Evolutionary conservation across 805 yeast genomes (phyloP), one percentile per base, ranked within the genome.

Genomic region (Cyberlindnera galapagoensis): DNA sequence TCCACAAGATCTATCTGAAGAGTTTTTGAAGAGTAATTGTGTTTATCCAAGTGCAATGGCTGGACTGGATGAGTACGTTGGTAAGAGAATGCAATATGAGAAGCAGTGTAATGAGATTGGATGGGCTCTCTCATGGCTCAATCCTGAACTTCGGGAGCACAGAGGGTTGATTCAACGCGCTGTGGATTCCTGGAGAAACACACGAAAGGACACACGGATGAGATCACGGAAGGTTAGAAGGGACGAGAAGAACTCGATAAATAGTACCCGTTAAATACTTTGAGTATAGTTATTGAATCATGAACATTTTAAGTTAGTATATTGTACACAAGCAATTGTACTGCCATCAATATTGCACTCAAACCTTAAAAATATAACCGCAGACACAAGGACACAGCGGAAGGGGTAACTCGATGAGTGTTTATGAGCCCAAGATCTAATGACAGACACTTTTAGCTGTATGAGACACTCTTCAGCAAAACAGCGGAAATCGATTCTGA

Each of bases 161-260:
- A 54, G 71, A 18, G 75, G 75, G 1, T 47, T 70, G 11, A 59
- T 67, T 11, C 75, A 69, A 42, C 54, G 74, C 19, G 74, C 75
- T 1, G 75, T 69, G 11, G 75, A 69, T 38, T 54, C 65, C 6
- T 70, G 71, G 71, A 56, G 75, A 40, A 69, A 69, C 46, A 60
- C 71, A 5, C 56, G 68, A 39, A 46, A 53, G 7, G 69, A 68
- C 33, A 57, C 58, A 12, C 49, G 55, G 4, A 48, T 59, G 28
- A 52, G 71, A 30, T 44, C 50, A 2, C 60, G 74, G 27, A 53
- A 73, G 24, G 70, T 67, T 9, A 49, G 67, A 33, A 50, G 57
- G 29, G 35, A 19, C 10, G 40, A 32, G n/a, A 24, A 23, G 14
- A 5, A 25, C 12, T 19, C 16, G 2, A n/a, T 12, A 24, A 10